A percentile compares a stretch with the other conserved stretches of the same genome.
These are phyloP conservation scores for Ilex paraguariensis DNA, from an alignment of 305 asterid genomes.

Conservation along the genomic window DNA sequence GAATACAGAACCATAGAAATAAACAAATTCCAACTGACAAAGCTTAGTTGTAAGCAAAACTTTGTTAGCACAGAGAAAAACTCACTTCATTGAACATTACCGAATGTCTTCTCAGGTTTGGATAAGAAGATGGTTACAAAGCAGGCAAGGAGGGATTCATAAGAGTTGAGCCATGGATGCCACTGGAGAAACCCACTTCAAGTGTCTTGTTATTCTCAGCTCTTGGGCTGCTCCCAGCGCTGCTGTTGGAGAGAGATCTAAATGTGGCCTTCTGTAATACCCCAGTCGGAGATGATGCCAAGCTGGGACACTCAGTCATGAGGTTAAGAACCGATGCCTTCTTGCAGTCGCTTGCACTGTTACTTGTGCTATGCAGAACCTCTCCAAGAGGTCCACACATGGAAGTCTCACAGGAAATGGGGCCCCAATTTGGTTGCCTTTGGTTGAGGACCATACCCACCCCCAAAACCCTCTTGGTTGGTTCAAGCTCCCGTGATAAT, in stretches of 20 bases:
- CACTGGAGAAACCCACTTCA: constrained; percentile 33
- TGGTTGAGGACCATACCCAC: constrained; percentile 32
- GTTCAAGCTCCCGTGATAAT: constrained; percentile 37
- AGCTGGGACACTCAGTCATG: constrained; percentile 39
- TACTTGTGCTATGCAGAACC: constrained; percentile 50
- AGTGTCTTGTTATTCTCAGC: constrained; percentile 33
- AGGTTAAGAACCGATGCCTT: constrained; percentile 47
- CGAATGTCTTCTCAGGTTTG: background rate
- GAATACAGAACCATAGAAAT: constrained; percentile 13
- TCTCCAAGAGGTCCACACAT: constrained; percentile 95
- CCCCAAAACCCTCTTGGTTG: constrained; percentile 60
- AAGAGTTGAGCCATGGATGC: constrained; percentile 25
- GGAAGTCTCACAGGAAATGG: constrained; percentile 71
- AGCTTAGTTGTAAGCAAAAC: background rate
- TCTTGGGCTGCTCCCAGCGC: constrained; percentile 81
- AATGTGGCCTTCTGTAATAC: constrained; percentile 71
- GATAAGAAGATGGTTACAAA: constrained; percentile 15
- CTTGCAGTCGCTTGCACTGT: constrained; percentile 29
- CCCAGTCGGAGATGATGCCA: constrained; percentile 82
- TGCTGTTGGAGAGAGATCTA: constrained; percentile 72
- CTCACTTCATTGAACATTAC: background rate
- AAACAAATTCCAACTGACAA: constrained; percentile 12
- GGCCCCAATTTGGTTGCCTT: constrained; percentile 50
- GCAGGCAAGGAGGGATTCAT: constrained; percentile 43
- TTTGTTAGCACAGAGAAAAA: constrained; percentile 6